These are phyloP conservation scores for Phylloporus rhodoxanthus DNA, from an alignment of 768 basidiomycete genomes.

Conservation along the genomic window DNA sequence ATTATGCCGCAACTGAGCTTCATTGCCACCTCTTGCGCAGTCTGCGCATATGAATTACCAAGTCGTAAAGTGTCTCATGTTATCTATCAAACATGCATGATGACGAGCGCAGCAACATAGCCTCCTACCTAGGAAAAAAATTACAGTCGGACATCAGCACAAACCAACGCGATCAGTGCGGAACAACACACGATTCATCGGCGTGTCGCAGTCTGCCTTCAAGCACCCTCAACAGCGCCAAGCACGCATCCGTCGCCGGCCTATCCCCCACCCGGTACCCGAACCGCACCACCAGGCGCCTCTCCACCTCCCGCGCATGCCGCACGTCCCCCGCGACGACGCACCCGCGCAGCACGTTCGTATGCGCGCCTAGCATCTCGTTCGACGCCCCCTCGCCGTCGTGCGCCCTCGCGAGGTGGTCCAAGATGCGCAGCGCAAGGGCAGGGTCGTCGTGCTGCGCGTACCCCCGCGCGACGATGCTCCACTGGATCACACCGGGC, in stretches of 20 bases:
- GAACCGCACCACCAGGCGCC: conserved; percentile 18
- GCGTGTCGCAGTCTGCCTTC: conserved; percentile 7
- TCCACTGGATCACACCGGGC: conserved; percentile 45
- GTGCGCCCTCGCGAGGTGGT: conserved; percentile 30
- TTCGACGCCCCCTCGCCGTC: background rate
- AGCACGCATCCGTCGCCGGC: conserved; percentile 18
- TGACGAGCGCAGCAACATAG: background rate
- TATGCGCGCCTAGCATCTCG: conserved; percentile 31
- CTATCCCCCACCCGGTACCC: conserved; percentile 24
- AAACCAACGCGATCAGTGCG: background rate
- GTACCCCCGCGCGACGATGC: conserved; percentile 44
- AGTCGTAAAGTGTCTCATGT: background rate
- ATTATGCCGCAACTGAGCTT: background rate
- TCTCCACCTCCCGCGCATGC: conserved; percentile 30
- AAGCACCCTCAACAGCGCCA: conserved; percentile 17
- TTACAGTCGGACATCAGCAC: background rate
- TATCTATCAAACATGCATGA: background rate
- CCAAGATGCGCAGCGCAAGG: conserved; percentile 38
- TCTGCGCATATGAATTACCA: background rate
- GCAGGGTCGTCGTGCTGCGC: conserved; percentile 34
- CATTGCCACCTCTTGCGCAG: background rate
- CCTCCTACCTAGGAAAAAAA: background rate
- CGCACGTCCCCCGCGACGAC: conserved; percentile 24
- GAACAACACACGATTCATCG: background rate
- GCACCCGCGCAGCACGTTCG: conserved; percentile 36